Base-by-base conservation (phyloP, 139 green algal species). In the Eudorina sp. region DNA sequence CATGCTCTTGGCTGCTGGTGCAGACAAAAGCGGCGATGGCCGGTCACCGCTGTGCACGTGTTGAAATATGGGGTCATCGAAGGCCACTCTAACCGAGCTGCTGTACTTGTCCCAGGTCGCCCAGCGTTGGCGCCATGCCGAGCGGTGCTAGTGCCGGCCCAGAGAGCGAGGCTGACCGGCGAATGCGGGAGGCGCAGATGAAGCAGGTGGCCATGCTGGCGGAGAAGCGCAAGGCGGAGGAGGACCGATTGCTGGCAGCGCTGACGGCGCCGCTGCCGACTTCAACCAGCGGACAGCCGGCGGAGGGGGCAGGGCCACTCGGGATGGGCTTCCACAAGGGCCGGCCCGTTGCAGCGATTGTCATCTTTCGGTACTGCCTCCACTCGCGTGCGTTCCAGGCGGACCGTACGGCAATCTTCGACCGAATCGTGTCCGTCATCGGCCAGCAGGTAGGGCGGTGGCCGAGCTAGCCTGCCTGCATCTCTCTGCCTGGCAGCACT, bases 341-440 rank as follows among this genome's bases (percentile, higher is more conserved):
- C 8, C 93, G 95, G 36, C 98, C 98, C 0, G 83, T 99, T 60
- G 96, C 97, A 6, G 96, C 98, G 14, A 90, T 98, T 68, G 58
- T 98, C 73, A 93, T 98, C 77, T 99, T 99, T 94, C 83, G 84
- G 84, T 83, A 83, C 58, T 95, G 94, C 85, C 76, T 95, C 53
- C 92, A 96, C 68, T 94, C 91, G 86, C 86, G 93, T 36, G 85
- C 91, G 21, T 95, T 96, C 93, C 90, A 93, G 89, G 95, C 95
- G 1, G 98, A 99, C 92, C 95, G 97, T 86, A 99, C 97, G 27
- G 93, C 93, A 40, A 90, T 99, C 25, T 99, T 99, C 89, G 98
- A 99, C 90, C 93, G 93, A 83, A 98, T 99, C 94, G 99, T 99
- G 76, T 90, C 94, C 34, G 92, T 94, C n/a, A 98, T 99, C 77